Evolutionary conservation across 2,329 filamentous ascomycete genomes (phyloP).

Genomic region (Pezicula carpinea): DNA sequence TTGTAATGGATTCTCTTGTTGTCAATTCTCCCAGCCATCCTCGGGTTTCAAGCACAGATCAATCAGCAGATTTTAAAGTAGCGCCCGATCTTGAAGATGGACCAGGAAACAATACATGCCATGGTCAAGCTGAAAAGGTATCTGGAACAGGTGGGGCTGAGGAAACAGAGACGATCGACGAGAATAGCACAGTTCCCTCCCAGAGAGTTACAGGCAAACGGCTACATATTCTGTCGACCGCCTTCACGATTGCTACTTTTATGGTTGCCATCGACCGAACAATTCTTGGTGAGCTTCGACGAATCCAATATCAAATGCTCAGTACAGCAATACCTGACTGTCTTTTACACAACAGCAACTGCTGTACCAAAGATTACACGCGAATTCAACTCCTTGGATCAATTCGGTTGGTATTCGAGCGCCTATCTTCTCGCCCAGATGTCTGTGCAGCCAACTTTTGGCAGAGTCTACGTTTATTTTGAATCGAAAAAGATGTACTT

Average conservation of each 20-base stretch:
- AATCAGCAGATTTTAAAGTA: too few relatives aligned
- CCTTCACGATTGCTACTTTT: not conserved
- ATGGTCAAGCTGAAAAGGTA: too few relatives aligned
- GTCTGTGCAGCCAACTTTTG: constrained; percentile 19
- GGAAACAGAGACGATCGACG: too few relatives aligned
- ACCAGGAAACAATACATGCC: too few relatives aligned
- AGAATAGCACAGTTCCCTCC: constrained; percentile 25
- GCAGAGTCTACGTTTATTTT: constrained; percentile 20
- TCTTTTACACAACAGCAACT: constrained; percentile 14
- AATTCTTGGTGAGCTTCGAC: not conserved
- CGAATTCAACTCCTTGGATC: constrained; percentile 29
- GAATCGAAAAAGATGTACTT: constrained; percentile 16
- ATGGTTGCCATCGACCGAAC: not conserved
- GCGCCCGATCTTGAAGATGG: too few relatives aligned
- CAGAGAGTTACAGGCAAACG: not conserved
- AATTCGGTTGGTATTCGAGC: constrained; percentile 32
- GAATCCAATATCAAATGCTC: not conserved
- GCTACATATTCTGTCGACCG: not conserved
- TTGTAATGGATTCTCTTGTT: too few relatives aligned
- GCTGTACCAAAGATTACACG: constrained; percentile 34
- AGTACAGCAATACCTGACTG: not conserved
- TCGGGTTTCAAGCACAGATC: too few relatives aligned
- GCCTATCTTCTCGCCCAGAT: constrained; percentile 29
- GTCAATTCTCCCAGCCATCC: too few relatives aligned
- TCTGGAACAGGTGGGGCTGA: too few relatives aligned